phyloP scores from a whole-genome alignment of 2,329 filamentous ascomycete genomes.

The Sporothrix curviconia region DNA sequence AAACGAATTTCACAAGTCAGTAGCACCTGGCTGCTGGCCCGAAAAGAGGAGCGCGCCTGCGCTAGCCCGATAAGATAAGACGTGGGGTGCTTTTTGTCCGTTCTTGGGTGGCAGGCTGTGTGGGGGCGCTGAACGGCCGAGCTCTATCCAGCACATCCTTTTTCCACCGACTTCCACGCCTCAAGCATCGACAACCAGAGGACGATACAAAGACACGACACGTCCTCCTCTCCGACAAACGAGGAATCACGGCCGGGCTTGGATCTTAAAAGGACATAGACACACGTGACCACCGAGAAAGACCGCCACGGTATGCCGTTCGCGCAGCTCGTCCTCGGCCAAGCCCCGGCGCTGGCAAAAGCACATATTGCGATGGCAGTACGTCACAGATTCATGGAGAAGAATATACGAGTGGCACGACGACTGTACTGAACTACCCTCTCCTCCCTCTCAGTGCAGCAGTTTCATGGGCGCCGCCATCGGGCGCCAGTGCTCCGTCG shows the following conservation, averaged over 20 bases:
- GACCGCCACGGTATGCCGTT: conserved; percentile 57
- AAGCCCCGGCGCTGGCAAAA: conserved; percentile 93
- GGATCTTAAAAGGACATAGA: too few species aligned
- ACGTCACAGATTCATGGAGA: conserved; percentile 17
- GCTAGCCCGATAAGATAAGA: conserved; percentile 21
- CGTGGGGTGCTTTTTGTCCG: background rate
- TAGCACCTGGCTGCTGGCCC: too few species aligned
- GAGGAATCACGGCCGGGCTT: background rate
- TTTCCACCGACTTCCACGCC: background rate
- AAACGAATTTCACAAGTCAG: conserved; percentile 4
- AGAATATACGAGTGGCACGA: background rate
- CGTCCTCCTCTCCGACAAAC: too few species aligned
- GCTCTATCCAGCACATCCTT: conserved; percentile 1
- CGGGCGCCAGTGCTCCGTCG: conserved; percentile 85
- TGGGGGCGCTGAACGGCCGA: conserved; percentile 3
- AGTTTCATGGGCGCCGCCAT: conserved; percentile 97
- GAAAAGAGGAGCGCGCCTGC: background rate
- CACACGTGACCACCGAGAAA: too few species aligned
- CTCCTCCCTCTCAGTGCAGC: conserved; percentile 67
- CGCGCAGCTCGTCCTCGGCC: conserved; percentile 79
- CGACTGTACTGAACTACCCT: background rate
- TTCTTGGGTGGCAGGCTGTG: background rate
- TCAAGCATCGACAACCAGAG: too few species aligned
- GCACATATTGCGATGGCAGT: conserved; percentile 96
- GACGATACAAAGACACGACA: too few species aligned